Evolutionary conservation across 352 stramenopile species (phyloP).

Genomic region (Phytopythium ostracodes): DNA sequence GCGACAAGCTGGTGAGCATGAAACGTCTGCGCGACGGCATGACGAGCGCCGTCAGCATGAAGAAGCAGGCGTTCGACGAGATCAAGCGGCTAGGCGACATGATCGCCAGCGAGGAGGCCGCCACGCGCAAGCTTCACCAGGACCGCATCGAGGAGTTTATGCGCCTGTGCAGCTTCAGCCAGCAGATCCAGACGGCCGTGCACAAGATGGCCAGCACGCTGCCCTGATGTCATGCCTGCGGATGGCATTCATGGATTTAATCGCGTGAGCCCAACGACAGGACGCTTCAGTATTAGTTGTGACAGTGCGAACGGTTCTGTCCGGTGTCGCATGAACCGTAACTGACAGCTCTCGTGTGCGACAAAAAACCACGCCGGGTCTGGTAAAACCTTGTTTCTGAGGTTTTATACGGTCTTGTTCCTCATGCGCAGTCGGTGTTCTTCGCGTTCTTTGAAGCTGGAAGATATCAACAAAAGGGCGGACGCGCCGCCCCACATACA

Average conservation of each 20-base stretch:
- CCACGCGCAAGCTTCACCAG: conserved; percentile 39
- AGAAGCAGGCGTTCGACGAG: conserved; percentile 44
- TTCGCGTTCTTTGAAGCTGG: conserved; percentile 9
- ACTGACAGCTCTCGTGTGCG: neutral
- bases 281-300: neutral
- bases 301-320: neutral
- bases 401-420: neutral
- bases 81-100: conserved; percentile 44
- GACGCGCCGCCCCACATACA: conserved; percentile 15
- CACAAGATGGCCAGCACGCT: conserved; percentile 21
- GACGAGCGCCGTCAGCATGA: conserved; percentile 57
- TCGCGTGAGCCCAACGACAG: too few relatives aligned
- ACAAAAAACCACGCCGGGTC: neutral
- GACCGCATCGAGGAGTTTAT: conserved; percentile 43
- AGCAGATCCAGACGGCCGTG: conserved; percentile 37
- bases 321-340: neutral
- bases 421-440: neutral
- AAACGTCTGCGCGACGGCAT: conserved; percentile 39
- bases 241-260: too few relatives aligned
- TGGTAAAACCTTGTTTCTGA: conserved; percentile 1
- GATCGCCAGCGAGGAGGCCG: conserved; percentile 34
- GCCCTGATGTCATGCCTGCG: neutral
- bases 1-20: conserved; percentile 25
- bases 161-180: conserved; percentile 47
- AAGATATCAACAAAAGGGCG: conserved; percentile 20